A percentile compares a stretch with the other conserved stretches of the same genome.
Conservation (phyloP, 495 filamentous ascomycete genomes). For the Tetracladium setigerum region DNA sequence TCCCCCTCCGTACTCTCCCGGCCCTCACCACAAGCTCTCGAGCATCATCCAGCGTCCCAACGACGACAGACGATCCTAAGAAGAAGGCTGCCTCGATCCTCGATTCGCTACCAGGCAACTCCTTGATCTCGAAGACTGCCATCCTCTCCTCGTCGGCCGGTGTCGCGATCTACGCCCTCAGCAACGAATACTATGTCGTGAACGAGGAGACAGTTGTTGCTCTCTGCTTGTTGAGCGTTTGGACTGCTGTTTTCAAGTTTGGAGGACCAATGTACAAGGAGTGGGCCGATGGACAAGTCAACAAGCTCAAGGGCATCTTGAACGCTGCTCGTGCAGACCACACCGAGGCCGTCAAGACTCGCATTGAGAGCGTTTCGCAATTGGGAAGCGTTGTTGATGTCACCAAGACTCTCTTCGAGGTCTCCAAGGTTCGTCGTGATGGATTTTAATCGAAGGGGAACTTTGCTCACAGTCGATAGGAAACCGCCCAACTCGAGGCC, state of each 20-base stretch:
- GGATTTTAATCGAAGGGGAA: neutral
- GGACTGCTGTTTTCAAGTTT: constrained; percentile 82
- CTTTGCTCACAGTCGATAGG: constrained; percentile 43
- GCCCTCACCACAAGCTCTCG: constrained; percentile 56
- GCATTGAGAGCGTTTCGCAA: constrained; percentile 90
- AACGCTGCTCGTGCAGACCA: constrained; percentile 91
- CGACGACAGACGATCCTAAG: constrained; percentile 63
- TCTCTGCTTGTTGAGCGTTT: constrained; percentile 81
- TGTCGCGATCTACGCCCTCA: constrained; percentile 87
- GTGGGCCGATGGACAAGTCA: constrained; percentile 81
- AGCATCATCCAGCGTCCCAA: constrained; percentile 66
- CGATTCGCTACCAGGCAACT: constrained; percentile 78
- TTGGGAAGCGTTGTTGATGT: constrained; percentile 88
- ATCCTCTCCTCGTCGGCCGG: constrained; percentile 89
- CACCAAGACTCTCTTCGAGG: constrained; percentile 93
- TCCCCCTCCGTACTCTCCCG: constrained; percentile 62
- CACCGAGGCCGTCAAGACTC: constrained; percentile 84
- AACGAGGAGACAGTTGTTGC: constrained; percentile 96
- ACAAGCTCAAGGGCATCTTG: constrained; percentile 86
- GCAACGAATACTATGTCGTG: constrained; percentile 98
- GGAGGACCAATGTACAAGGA: constrained; percentile 84
- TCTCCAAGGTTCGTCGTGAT: constrained; percentile 72
- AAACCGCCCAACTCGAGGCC: constrained; percentile 93
- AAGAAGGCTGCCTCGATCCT: constrained; percentile 93
- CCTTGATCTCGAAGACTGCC: constrained; percentile 87